These are phyloP conservation scores for Leucoagaricus sp. DNA, from an alignment of 1,284 basidiomycete species.

Conservation along the genomic window DNA sequence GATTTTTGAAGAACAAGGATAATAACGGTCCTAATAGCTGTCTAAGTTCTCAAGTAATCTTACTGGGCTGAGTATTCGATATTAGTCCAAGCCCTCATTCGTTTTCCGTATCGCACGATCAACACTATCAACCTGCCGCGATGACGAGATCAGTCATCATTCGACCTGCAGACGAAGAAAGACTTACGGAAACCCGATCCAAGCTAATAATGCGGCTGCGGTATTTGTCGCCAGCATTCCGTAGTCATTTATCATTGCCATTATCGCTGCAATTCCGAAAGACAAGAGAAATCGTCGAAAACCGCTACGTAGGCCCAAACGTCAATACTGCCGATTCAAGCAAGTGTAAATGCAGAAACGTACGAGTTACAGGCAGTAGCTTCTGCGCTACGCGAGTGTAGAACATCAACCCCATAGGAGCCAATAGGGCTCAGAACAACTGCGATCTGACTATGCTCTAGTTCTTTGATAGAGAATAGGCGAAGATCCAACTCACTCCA, in stretches of 20 bases:
- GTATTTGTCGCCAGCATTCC: constrained; percentile 33
- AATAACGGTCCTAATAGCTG: too few species aligned
- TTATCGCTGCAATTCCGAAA: constrained; percentile 31
- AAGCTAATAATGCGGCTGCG: constrained; percentile 30
- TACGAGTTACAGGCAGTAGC: constrained; percentile 35
- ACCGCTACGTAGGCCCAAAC: constrained; percentile 31
- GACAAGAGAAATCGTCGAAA: constrained; percentile 33
- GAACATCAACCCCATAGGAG: constrained; percentile 38
- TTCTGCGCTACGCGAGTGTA: constrained; percentile 40
- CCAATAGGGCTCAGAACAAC: constrained; percentile 33
- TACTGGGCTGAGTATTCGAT: constrained; percentile 38
- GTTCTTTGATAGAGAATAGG: not conserved
- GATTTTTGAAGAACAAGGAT: too few species aligned
- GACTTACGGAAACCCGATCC: constrained; percentile 29
- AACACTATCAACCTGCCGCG: constrained; percentile 32
- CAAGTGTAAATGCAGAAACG: too few species aligned
- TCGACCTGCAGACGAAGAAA: not conserved
- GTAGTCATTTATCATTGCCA: constrained; percentile 35
- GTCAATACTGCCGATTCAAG: too few species aligned
- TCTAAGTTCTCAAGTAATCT: too few species aligned
- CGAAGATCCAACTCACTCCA: constrained; percentile 35
- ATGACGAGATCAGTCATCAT: not conserved
- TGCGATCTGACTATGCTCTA: constrained; percentile 24
- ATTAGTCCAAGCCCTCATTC: constrained; percentile 34
- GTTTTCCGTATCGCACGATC: constrained; percentile 39